These are phyloP conservation scores for Rosa chinensis DNA, from an alignment of 306 rosid species.

Conservation along the genomic window DNA sequence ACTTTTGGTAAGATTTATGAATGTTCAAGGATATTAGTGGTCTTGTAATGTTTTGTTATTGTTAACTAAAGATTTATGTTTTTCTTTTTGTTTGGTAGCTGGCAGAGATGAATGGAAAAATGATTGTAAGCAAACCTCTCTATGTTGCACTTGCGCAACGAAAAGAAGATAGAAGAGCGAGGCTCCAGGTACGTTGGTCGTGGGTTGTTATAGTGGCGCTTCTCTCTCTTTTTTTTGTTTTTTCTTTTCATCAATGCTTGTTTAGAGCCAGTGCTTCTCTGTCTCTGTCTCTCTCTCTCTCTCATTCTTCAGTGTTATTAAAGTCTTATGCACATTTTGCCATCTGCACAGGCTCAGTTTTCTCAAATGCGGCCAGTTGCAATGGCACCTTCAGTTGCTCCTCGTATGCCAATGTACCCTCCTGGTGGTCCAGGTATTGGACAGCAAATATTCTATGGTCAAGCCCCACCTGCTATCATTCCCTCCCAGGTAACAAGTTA, in stretches of 20 bases:
- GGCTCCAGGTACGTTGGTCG: constrained; percentile 72
- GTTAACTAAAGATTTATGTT: neutral
- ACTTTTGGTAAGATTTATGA: neutral
- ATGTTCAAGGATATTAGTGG: neutral
- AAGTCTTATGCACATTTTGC: constrained; percentile 18
- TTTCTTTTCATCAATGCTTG: neutral
- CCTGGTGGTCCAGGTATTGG: constrained; percentile 97
- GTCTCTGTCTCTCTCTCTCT: neutral
- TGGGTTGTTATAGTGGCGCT: neutral
- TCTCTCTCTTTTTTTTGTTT: neutral
- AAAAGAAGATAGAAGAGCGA: constrained; percentile 97
- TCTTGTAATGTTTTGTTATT: neutral
- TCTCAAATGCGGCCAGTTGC: constrained; percentile 91
- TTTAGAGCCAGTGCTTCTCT: neutral
- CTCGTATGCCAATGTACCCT: constrained; percentile 96
- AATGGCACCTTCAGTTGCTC: constrained; percentile 84
- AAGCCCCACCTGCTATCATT: constrained; percentile 95
- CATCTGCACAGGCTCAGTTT: constrained; percentile 76
- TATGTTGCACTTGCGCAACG: constrained; percentile 97
- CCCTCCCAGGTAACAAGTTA: constrained; percentile 78
- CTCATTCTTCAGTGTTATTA: neutral
- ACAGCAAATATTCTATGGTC: constrained; percentile 95
- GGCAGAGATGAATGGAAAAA: constrained; percentile 90
- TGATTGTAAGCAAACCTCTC: constrained; percentile 88
- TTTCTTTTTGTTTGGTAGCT: constrained; percentile 43